phyloP scores from a whole-genome alignment of 2,329 filamentous ascomycete species.

The Celoporthe dispersa region DNA sequence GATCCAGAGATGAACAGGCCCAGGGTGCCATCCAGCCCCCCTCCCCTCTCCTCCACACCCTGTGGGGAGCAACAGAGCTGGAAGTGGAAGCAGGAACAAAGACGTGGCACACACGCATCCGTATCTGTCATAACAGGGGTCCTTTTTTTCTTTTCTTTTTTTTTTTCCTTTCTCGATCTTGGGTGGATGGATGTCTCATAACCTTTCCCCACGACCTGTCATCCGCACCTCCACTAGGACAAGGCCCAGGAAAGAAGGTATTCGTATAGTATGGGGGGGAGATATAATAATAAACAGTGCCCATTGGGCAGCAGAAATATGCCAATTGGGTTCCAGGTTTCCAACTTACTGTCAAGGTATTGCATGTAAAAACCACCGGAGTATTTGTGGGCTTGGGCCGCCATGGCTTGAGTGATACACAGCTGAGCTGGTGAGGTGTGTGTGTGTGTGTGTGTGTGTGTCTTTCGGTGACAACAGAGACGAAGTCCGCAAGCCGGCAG shows the following conservation, averaged over 20 bases:
- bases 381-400: slow-evolving; percentile 47
- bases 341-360: slow-evolving; percentile 73
- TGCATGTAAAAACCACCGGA: slow-evolving; percentile 70
- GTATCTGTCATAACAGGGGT: slow-evolving; percentile 19
- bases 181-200: slow-evolving; percentile 28
- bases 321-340: slow-evolving; percentile 31
- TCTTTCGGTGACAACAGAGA: slow-evolving; percentile 2
- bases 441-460: neutral
- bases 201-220: slow-evolving; percentile 14
- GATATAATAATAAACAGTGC: neutral
- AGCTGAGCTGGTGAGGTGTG: neutral
- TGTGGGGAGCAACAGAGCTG: slow-evolving; percentile 18
- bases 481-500: slow-evolving; percentile 34
- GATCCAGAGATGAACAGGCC: slow-evolving; percentile 16
- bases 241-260: slow-evolving; percentile 2
- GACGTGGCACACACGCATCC: slow-evolving; percentile 16
- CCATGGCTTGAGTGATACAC: slow-evolving; percentile 20
- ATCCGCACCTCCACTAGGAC: slow-evolving; percentile 16
- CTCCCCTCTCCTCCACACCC: neutral
- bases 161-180: neutral
- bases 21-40: slow-evolving; percentile 14
- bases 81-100: slow-evolving; percentile 22
- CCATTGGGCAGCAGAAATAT: neutral
- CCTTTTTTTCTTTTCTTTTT: neutral
- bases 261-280: neutral